phyloP scores from a whole-genome alignment of 1,284 basidiomycete species.

The Erythrobasidium hasegawianum region DNA sequence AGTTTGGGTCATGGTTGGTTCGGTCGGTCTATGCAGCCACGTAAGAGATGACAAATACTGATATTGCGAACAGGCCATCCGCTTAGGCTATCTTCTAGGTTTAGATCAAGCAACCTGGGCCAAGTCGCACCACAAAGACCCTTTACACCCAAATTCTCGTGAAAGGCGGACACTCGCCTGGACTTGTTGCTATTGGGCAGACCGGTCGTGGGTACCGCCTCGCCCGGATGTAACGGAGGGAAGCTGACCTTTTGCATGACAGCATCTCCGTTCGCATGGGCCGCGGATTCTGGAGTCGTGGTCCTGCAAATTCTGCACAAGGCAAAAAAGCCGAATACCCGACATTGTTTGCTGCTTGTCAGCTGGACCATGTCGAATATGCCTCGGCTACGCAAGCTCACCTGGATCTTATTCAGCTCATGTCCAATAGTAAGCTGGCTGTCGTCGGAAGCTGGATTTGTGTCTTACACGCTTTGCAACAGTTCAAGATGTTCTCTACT shows the following conservation, averaged over 20 bases:
- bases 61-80: not conserved
- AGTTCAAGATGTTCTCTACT: constrained; percentile 1
- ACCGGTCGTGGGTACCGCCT: not conserved
- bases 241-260: not conserved
- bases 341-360: not conserved
- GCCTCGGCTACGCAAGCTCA: not conserved
- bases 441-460: not conserved
- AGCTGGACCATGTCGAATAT: constrained; percentile 1
- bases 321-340: not conserved
- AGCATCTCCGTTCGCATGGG: constrained; percentile 1
- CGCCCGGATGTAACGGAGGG: not conserved
- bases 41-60: not conserved
- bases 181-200: not conserved
- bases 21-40: not conserved
- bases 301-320: not conserved
- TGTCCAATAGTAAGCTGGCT: not conserved
- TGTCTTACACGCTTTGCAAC: not conserved
- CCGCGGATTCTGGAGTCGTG: not conserved
- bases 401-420: not conserved
- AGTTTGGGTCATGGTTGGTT: not conserved
- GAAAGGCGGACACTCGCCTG: not conserved
- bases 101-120: not conserved
- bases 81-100: not conserved
- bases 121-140: not conserved
- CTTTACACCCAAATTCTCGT: not conserved